Base-by-base conservation (phyloP, 208 protist species). In the Acanthamoeba pearcei region DNA sequence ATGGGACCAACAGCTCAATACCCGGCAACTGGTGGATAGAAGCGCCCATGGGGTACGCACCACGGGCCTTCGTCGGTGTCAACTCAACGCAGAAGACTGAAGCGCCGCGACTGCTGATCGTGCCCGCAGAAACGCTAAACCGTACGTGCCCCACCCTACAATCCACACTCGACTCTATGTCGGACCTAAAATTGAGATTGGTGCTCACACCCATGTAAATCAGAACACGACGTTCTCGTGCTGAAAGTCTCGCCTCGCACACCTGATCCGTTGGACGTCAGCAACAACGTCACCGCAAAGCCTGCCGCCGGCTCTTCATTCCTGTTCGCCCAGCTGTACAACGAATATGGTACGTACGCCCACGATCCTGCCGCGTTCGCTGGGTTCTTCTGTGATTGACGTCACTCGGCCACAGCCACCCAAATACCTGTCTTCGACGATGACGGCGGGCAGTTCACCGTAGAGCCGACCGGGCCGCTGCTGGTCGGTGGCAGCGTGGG, bases 11-110 rank as follows among this genome's bases (percentile, higher is more conserved):
- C 17, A 42, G 19, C 19, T 29, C 80, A 2, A 64, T 88, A 10
- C 80, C 80, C 1, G 22, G 27, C 29, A 22, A 88, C 51, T 88
- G 80, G 80, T 88, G 80, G 80, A 32, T 88, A 2, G 29, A 88
- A 46, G 49, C 66, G 27, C 66, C 66, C 27, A 38, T 38, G 6
- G 66, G 66, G 4, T 74, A 74, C 66, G 66, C 35, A 3, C 29
- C 66, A n/a, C 29, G 29, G 29, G 66, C 66, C 27, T 74, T 74
- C 66, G 29, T 46, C 29, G 38, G 70, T 22, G 17, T 27, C 9
- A 78, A 78, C 24, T 78, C 70, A 22, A 78, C 70, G 2, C 13
- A 22, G 6, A 5, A 22, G 6, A 24, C 24, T n/a, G 24, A 8
- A 2, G 3, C 80, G 5, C 53, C 80, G 27, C 80, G 35, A 35